Conservation (phyloP, 495 filamentous ascomycete genomes). For the Hypoxylon lienhwacheense region DNA sequence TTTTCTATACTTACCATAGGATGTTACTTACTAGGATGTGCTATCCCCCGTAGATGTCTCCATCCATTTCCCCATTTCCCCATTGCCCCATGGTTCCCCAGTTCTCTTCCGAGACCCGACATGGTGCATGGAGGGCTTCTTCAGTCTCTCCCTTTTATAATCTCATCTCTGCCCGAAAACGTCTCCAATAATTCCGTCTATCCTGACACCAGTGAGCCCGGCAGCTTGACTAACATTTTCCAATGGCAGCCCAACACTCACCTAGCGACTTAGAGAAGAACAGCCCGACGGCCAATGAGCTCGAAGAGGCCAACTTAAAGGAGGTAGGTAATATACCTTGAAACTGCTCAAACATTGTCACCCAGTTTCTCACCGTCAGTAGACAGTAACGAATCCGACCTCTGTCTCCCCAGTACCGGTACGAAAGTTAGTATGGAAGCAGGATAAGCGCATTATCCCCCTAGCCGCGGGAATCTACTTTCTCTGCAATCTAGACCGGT, state of each 20-base stretch:
- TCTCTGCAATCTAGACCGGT: conserved; percentile 67
- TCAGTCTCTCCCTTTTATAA: conserved; percentile 14
- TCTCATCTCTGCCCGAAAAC: conserved; percentile 1
- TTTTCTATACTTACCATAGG: too few relatives aligned
- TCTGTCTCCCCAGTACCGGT: conserved; percentile 24
- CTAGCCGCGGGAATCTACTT: conserved; percentile 62
- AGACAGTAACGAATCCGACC: conserved; percentile 3
- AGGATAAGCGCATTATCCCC: conserved; percentile 63
- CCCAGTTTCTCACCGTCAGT: conserved; percentile 4
- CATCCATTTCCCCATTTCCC: too few relatives aligned
- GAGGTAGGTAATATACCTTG: conserved; percentile 11
- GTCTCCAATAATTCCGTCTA: not conserved
- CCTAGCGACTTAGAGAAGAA: conserved; percentile 36
- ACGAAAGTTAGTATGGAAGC: conserved; percentile 56
- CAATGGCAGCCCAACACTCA: conserved; percentile 31
- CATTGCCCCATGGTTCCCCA: conserved; percentile 2
- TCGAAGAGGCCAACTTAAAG: conserved; percentile 25
- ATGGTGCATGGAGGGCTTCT: conserved; percentile 1
- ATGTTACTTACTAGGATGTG: too few relatives aligned
- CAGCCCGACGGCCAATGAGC: conserved; percentile 23
- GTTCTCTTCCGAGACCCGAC: not conserved
- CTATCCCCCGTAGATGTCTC: too few relatives aligned
- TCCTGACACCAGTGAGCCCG: not conserved
- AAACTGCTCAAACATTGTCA: not conserved
- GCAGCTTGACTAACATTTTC: conserved; percentile 9